Percentiles rank a stretch among this genome's conserved stretches.
Evolutionary conservation across 139 green algal species (phyloP).

Genomic region (Chlorella vulgaris): DNA sequence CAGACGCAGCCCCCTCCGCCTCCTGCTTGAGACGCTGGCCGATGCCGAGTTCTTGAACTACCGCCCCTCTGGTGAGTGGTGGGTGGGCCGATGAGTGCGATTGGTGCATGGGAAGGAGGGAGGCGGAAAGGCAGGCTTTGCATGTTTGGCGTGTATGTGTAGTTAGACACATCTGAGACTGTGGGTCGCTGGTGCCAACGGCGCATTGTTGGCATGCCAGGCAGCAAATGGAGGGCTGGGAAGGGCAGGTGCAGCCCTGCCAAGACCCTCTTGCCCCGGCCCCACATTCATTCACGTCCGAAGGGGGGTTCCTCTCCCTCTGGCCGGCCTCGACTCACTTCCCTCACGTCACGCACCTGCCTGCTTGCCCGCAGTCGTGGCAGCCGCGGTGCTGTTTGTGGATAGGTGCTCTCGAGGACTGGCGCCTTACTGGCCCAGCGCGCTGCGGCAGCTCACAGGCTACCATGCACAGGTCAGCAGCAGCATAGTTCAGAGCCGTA

Average conservation of each 20-base stretch:
- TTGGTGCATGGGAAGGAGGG: not conserved
- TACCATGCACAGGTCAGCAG: not conserved
- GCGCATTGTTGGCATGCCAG: no score
- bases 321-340: not conserved
- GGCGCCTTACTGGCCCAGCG: slow-evolving; percentile 37
- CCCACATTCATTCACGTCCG: not conserved
- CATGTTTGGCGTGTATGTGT: no score
- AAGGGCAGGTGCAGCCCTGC: no score
- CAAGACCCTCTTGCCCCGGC: not conserved
- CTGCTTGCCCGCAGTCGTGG: slow-evolving; percentile 12
- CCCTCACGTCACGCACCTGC: not conserved
- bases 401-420: slow-evolving; percentile 15
- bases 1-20: not conserved
- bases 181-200: no score
- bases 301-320: not conserved
- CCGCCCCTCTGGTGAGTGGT: slow-evolving; percentile 17
- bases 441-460: slow-evolving; percentile 23
- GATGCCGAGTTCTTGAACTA: slow-evolving; percentile 33
- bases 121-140: not conserved
- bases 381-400: slow-evolving; percentile 29
- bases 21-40: slow-evolving; percentile 14
- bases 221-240: no score
- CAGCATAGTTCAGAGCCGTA: not conserved
- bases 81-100: not conserved
- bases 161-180: no score